These are phyloP conservation scores for Serendipita sp. DNA, from an alignment of 768 basidiomycete species.

Conservation along the genomic window DNA sequence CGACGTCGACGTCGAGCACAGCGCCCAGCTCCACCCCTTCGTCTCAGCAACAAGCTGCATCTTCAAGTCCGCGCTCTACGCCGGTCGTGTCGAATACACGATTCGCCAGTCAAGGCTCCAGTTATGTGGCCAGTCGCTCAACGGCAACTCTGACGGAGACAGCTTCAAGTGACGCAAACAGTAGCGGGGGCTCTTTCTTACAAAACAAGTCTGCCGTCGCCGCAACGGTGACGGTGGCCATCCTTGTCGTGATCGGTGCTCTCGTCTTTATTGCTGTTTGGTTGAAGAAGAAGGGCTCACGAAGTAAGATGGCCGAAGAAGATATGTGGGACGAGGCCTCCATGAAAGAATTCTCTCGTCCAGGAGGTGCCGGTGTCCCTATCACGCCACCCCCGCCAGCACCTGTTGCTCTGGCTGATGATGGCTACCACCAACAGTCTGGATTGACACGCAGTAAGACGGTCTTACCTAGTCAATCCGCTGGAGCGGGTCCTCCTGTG, in stretches of 20 bases:
- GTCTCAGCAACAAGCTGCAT: background rate
- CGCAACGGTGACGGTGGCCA: background rate
- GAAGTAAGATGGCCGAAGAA: background rate
- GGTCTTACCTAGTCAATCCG: background rate
- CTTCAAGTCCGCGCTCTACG: background rate
- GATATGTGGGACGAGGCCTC: constrained; percentile 1
- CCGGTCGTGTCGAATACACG: background rate
- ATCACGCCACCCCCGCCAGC: background rate
- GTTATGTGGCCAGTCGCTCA: background rate
- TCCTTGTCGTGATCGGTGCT: background rate
- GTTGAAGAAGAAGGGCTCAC: background rate
- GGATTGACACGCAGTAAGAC: background rate
- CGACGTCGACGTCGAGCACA: background rate
- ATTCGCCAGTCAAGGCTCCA: background rate
- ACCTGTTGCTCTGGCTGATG: background rate
- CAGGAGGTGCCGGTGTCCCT: background rate
- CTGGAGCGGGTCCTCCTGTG: background rate
- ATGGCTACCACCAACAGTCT: background rate
- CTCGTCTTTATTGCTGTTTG: constrained; percentile 4
- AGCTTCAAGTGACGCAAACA: background rate
- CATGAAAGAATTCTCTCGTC: constrained; percentile 1
- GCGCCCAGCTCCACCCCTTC: background rate
- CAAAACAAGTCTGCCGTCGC: background rate
- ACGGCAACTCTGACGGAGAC: background rate
- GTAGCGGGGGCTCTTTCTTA: background rate